Base-by-base conservation (phyloP, 352 stramenopile species). In the Phytopythium montanum region DNA sequence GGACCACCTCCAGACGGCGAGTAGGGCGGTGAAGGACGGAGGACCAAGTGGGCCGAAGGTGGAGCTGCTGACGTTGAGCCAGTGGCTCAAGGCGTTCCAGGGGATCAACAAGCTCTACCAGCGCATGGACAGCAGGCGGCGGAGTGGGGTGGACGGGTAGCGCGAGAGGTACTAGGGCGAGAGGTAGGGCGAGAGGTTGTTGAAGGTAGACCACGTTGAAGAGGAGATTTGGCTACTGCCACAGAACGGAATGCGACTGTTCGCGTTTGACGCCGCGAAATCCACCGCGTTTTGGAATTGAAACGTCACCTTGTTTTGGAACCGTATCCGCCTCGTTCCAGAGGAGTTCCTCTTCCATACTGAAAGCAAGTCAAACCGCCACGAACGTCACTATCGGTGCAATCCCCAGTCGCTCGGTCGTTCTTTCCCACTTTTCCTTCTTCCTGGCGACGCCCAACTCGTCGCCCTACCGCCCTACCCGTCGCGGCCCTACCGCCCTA, bases 21-120 rank as follows among this genome's bases (percentile, higher is more conserved):
- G 33, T 75, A 48, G 62, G 28, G 79, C 73, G 26, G 76, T 56
- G 39, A 70, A 79, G 42, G 69, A 78, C 23, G 53, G 10, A 1
- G 53, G 10, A 1, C 23, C 25, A 0, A 8, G 60, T 25, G 69
- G 76, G 29, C 73, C 72, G 8, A 69, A n/a, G n/a, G n/a, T 76
- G 13, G 80, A 92, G 53, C 59, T 90, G 51, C 65, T 89, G 50
- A 73, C 72, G 26, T 64, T 81, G 6, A 39, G 66, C 25, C 79
- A 88, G 38, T 92, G 82, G 82, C 65, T 90, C 33, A 84, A 84
- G 45, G 68, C 68, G 12, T 92, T 87, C 51, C 65, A 88, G 18
- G 56, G 62, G 12, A 55, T 92, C 34, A 62, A 75, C 28, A 92
- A 89, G 56, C 71, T 68, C 59, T 73, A 88, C 44, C 64, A 82